Percentiles rank a stretch among this genome's conserved stretches.
These are phyloP conservation scores for Tillandsia fasciculata DNA, from an alignment of 176 grass and related monocot species.

Conservation along the genomic window DNA sequence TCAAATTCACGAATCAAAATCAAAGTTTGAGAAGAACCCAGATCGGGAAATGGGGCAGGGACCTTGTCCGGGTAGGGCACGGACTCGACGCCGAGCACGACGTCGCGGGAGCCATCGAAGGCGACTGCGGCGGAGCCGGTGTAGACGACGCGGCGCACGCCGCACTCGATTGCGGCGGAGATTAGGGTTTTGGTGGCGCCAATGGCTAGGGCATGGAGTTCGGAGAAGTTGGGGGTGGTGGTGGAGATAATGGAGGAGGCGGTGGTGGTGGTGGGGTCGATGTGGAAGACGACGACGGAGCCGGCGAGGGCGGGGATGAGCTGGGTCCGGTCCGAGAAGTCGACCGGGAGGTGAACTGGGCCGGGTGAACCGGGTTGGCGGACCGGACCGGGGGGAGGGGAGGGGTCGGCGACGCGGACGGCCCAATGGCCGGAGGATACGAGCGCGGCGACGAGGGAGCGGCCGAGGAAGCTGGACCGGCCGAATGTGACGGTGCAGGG, in stretches of 20 bases:
- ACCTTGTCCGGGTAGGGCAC: slow-evolving; percentile 61
- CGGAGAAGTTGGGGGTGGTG: slow-evolving; percentile 25
- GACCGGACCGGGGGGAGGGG: slow-evolving; percentile 16
- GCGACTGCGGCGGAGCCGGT: slow-evolving; percentile 59
- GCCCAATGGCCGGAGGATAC: slow-evolving; percentile 44
- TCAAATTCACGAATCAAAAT: neutral
- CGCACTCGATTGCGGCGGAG: slow-evolving; percentile 31
- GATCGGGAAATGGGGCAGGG: neutral
- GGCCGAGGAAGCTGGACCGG: slow-evolving; percentile 48
- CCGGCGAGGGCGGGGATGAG: slow-evolving; percentile 32
- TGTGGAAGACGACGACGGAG: slow-evolving; percentile 58
- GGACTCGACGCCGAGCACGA: slow-evolving; percentile 47
- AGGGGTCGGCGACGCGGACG: slow-evolving; percentile 40
- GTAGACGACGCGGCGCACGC: slow-evolving; percentile 59
- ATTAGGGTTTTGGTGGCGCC: slow-evolving; percentile 45
- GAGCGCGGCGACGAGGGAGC: slow-evolving; percentile 49
- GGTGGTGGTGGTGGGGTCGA: slow-evolving; percentile 33
- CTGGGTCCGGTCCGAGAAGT: slow-evolving; percentile 25
- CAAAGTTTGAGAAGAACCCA: neutral
- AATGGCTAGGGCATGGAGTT: slow-evolving; percentile 44
- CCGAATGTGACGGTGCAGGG: slow-evolving; percentile 61
- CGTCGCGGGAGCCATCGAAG: slow-evolving; percentile 27
- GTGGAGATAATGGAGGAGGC: neutral
- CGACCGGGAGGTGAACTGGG: slow-evolving; percentile 19
- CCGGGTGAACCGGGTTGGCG: neutral